A percentile compares a stretch with the other conserved stretches of the same genome.
Conservation (phyloP, 225 moss, liverwort and hornwort species). For the Climacium dendroides region DNA sequence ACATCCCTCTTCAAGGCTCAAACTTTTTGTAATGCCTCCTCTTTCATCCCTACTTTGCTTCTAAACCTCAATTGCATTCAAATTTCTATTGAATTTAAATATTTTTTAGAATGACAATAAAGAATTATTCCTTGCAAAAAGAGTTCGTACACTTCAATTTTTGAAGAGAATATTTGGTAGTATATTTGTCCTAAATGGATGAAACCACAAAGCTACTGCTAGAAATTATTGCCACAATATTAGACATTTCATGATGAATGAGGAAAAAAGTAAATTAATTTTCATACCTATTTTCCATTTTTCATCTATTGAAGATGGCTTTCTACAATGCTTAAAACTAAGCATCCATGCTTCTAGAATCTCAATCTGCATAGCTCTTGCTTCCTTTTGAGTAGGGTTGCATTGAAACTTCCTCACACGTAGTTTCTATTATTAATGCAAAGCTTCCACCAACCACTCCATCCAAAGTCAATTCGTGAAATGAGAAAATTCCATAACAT, state of each 20-base stretch:
- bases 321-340: not conserved
- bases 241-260: not conserved
- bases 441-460: not conserved
- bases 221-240: not conserved
- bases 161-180: not conserved
- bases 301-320: not conserved
- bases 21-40: too few relatives aligned
- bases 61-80: not conserved
- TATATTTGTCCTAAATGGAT: not conserved
- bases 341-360: rapidly evolving
- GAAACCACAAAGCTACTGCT: not conserved
- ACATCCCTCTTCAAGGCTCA: too few relatives aligned
- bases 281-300: too few relatives aligned
- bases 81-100: not conserved
- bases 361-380: rapidly evolving
- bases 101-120: not conserved
- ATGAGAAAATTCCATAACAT: not conserved
- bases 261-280: not conserved
- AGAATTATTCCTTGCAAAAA: not conserved
- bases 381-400: rapidly evolving
- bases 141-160: not conserved
- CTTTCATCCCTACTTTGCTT: too few relatives aligned
- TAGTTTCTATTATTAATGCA: not conserved
- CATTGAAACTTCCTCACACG: rapidly evolving
- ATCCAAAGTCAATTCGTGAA: not conserved